phyloP scores from a whole-genome alignment of 257 asterid species.

The Thymus mandschuricus region DNA sequence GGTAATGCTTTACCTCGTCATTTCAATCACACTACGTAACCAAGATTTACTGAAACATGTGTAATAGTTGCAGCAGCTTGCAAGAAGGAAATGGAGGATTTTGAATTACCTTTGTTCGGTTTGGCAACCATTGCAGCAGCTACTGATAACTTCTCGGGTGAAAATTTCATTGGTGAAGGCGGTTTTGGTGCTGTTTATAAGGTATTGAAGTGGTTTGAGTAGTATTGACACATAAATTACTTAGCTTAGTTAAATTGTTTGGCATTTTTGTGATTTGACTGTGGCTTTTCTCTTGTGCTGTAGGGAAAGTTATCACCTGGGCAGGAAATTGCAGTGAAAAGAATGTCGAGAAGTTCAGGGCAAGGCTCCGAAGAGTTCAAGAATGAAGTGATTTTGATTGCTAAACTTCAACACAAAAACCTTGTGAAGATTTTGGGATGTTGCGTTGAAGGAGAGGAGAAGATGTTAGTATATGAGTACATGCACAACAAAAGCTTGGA shows the following conservation, averaged over 20 bases:
- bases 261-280: background rate
- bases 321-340: slow-evolving; percentile 31
- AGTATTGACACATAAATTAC: background rate
- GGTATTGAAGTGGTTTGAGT: slow-evolving; percentile 11
- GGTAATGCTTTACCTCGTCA: no score
- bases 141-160: slow-evolving; percentile 41
- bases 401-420: slow-evolving; percentile 36
- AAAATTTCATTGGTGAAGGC: slow-evolving; percentile 49
- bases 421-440: slow-evolving; percentile 36
- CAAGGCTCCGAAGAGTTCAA: slow-evolving; percentile 36
- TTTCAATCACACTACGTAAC: background rate
- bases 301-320: slow-evolving; percentile 30
- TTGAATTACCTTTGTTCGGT: slow-evolving; percentile 43
- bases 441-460: slow-evolving; percentile 32
- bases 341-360: slow-evolving; percentile 32
- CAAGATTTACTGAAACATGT: background rate
- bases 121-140: slow-evolving; percentile 40
- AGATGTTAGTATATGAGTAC: slow-evolving; percentile 35
- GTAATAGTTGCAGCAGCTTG: slow-evolving; percentile 18
- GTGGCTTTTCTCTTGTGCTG: background rate
- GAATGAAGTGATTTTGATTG: slow-evolving; percentile 32
- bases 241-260: background rate
- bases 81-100: slow-evolving; percentile 26
- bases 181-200: slow-evolving; percentile 56
- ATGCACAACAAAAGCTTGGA: slow-evolving; percentile 40